A percentile compares a stretch with the other conserved stretches of the same genome.
These are phyloP conservation scores for Epichloe aotearoae DNA, from an alignment of 2,329 filamentous ascomycete genomes.

Conservation along the genomic window DNA sequence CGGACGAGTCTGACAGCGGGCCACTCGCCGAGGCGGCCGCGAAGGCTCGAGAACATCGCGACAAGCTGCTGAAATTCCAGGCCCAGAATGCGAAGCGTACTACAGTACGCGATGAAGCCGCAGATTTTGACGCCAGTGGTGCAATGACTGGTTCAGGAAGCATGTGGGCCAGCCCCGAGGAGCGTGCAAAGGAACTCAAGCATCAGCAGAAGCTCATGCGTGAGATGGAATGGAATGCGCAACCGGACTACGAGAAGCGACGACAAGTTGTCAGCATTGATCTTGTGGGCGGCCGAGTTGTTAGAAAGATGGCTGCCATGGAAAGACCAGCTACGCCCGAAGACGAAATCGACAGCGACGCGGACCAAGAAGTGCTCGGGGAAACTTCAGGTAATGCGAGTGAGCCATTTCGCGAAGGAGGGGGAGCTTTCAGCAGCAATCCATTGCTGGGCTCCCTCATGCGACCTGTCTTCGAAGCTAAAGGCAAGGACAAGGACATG, in stretches of 20 bases:
- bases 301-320: constrained; percentile 54
- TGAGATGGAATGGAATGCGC: constrained; percentile 76
- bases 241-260: constrained; percentile 81
- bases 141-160: constrained; percentile 30
- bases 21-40: constrained; percentile 44
- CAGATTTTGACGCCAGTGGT: constrained; percentile 41
- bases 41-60: constrained; percentile 64
- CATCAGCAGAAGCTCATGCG: constrained; percentile 71
- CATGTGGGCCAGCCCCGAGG: constrained; percentile 76
- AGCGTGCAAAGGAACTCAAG: constrained; percentile 71
- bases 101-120: constrained; percentile 73
- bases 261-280: constrained; percentile 77
- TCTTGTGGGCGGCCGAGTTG: constrained; percentile 62
- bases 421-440: constrained; percentile 55
- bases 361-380: constrained; percentile 18
- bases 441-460: constrained; percentile 54
- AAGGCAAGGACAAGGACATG: constrained; percentile 31
- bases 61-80: constrained; percentile 70
- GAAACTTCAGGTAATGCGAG: constrained; percentile 23
- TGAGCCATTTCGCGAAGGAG: constrained; percentile 14
- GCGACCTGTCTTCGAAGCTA: constrained; percentile 44
- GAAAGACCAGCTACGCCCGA: constrained; percentile 45
- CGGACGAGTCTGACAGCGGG: constrained; percentile 15
- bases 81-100: constrained; percentile 75
- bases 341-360: constrained; percentile 22